A percentile compares a stretch with the other conserved stretches of the same genome.
phyloP scores from a whole-genome alignment of 2,329 filamentous ascomycete species.

The Paraphoma sp. region DNA sequence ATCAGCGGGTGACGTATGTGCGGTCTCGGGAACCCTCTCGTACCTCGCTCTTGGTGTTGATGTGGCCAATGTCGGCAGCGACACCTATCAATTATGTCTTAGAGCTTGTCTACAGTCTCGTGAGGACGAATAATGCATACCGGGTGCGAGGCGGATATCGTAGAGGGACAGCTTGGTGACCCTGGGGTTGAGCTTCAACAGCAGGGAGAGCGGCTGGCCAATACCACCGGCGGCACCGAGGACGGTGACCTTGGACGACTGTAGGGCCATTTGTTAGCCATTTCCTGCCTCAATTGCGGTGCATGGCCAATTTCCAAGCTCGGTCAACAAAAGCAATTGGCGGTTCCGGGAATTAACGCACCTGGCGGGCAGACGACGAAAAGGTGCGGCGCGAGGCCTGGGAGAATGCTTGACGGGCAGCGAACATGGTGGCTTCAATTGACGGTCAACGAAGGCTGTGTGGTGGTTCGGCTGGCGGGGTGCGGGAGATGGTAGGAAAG shows the following conservation, averaged over 20 bases:
- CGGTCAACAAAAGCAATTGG: conserved; percentile 32
- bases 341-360: conserved; percentile 40
- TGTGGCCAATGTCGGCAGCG: conserved; percentile 96
- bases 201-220: conserved; percentile 95
- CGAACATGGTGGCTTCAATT: conserved; percentile 67
- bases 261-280: conserved; percentile 33
- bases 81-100: conserved; percentile 69
- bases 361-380: conserved; percentile 60
- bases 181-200: conserved; percentile 97
- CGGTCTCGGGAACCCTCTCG: conserved; percentile 20
- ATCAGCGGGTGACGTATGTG: conserved; percentile 24
- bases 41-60: conserved; percentile 94
- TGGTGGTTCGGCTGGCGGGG: conserved; percentile 27
- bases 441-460: conserved; percentile 22
- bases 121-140: conserved; percentile 60
- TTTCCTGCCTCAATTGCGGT: conserved; percentile 14
- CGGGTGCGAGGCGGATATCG: conserved; percentile 93
- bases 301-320: conserved; percentile 7
- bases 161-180: conserved; percentile 95
- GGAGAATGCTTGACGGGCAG: conserved; percentile 60
- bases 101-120: conserved; percentile 10
- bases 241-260: conserved; percentile 98
- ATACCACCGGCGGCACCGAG: conserved; percentile 98
- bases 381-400: conserved; percentile 60
- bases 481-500: conserved; percentile 21